Evolutionary conservation across 179 eudicot genomes (phyloP).

Genomic region (Spinacia oleracea): DNA sequence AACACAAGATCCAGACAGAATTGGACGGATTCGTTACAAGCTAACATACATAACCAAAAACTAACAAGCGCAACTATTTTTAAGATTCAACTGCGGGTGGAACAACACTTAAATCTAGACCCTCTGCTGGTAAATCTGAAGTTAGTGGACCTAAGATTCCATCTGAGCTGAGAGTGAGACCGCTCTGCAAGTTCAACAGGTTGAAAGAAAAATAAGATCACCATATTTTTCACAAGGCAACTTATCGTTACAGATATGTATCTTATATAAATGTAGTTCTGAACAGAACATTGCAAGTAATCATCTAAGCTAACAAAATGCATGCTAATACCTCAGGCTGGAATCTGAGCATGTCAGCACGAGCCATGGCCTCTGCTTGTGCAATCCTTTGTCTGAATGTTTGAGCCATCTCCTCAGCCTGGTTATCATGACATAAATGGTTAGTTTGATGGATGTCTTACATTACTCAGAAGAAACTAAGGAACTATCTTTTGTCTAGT

Average conservation of each 20-base stretch:
- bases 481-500: background rate
- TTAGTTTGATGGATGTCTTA: background rate
- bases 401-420: conserved; percentile 99
- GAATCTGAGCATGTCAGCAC: conserved; percentile 96
- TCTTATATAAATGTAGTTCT: background rate
- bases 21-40: no score
- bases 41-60: conserved; percentile 14
- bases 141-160: conserved; percentile 72
- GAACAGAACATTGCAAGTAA: background rate
- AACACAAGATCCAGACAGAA: no score
- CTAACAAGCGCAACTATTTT: background rate
- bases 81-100: conserved; percentile 54
- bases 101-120: conserved; percentile 68
- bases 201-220: conserved; percentile 2
- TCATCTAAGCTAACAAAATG: background rate
- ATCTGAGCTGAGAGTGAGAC: conserved; percentile 76
- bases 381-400: conserved; percentile 98
- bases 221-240: background rate
- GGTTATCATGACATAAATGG: conserved; percentile 23
- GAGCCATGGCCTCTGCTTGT: conserved; percentile 99
- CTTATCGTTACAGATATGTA: background rate
- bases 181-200: conserved; percentile 62
- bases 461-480: background rate
- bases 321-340: conserved; percentile 78
- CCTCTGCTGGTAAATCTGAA: conserved; percentile 68